Conservation (phyloP, 257 asterid species). For the Solanum chiquidenum region DNA sequence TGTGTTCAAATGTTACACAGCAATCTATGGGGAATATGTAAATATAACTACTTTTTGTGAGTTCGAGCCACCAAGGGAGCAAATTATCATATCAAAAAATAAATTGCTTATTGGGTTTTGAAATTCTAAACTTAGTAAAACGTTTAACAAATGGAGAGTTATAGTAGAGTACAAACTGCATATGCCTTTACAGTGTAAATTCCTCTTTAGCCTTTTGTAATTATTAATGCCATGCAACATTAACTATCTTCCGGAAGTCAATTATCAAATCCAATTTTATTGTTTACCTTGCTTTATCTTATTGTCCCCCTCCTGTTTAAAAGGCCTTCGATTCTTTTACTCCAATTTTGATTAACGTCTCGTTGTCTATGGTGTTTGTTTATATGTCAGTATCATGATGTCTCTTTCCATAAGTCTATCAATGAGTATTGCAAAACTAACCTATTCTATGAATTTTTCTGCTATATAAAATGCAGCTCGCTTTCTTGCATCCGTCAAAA, state of each 20-base stretch:
- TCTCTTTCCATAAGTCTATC: background rate
- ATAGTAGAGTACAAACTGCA: background rate
- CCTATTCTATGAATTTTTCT: background rate
- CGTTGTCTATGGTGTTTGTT: background rate
- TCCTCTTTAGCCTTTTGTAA: background rate
- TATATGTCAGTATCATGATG: background rate
- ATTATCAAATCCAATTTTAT: background rate
- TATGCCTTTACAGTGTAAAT: background rate
- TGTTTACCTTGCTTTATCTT: background rate
- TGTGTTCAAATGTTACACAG: background rate
- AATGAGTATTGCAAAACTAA: background rate
- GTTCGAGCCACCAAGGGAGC: background rate
- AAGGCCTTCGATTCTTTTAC: background rate
- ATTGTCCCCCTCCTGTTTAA: background rate
- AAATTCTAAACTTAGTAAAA: background rate
- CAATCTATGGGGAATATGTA: background rate
- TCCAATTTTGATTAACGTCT: background rate
- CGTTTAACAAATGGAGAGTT: background rate
- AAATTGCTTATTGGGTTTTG: background rate
- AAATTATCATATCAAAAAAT: background rate
- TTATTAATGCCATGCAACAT: background rate
- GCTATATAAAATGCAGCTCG: constrained; percentile 41
- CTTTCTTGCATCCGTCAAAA: constrained; percentile 82
- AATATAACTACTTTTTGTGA: fast-evolving
- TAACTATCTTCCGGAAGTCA: background rate